phyloP scores from a whole-genome alignment of 2,329 filamentous ascomycete genomes.

The Zymoseptoria passerinii region DNA sequence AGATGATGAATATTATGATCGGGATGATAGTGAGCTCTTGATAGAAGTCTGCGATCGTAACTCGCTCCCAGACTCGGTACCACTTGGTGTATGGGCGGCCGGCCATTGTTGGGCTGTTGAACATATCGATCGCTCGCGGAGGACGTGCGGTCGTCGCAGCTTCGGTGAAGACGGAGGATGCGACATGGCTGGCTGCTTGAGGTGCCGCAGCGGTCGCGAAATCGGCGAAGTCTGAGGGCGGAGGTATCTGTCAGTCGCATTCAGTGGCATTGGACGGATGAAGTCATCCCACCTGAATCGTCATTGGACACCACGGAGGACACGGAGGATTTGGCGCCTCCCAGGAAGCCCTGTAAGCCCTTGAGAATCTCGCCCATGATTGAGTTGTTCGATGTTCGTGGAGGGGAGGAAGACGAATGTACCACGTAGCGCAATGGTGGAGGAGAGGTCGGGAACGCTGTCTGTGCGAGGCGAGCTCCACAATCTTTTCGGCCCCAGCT shows the following conservation, averaged over 20 bases:
- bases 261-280: slow-evolving; percentile 27
- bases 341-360: slow-evolving; percentile 61
- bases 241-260: slow-evolving; percentile 8
- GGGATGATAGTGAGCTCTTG: slow-evolving; percentile 75
- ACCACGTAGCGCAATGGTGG: background rate
- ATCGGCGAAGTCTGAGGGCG: slow-evolving; percentile 69
- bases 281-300: slow-evolving; percentile 53
- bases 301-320: slow-evolving; percentile 37
- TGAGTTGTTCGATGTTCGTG: background rate
- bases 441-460: background rate
- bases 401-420: background rate
- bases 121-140: slow-evolving; percentile 33
- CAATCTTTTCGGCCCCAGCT: background rate
- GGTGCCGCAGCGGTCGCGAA: slow-evolving; percentile 74
- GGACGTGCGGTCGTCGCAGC: slow-evolving; percentile 27
- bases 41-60: slow-evolving; percentile 74
- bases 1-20: slow-evolving; percentile 64
- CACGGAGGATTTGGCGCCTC: slow-evolving; percentile 54
- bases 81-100: slow-evolving; percentile 75
- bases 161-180: slow-evolving; percentile 40
- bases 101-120: slow-evolving; percentile 31
- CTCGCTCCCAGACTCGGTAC: slow-evolving; percentile 94
- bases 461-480: background rate
- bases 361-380: slow-evolving; percentile 52
- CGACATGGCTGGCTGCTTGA: slow-evolving; percentile 42